Evolutionary conservation across 352 stramenopile species (phyloP).

Genomic region (Globisporangium canariense): DNA sequence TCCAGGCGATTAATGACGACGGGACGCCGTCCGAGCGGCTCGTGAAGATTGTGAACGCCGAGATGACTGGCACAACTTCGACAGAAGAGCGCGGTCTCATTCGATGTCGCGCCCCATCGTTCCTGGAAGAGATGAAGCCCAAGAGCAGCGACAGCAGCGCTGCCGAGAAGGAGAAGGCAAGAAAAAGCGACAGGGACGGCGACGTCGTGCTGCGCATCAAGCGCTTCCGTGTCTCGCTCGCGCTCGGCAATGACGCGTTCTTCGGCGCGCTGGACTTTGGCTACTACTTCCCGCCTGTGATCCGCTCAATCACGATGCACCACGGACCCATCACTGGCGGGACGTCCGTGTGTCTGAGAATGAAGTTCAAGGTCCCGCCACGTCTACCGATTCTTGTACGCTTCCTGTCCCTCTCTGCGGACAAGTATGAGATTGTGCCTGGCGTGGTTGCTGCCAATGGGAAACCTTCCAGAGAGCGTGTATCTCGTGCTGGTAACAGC

Average conservation of each 20-base stretch:
- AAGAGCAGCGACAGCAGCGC: not conserved
- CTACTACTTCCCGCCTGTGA: slow-evolving; percentile 54
- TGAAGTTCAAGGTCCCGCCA: slow-evolving; percentile 69
- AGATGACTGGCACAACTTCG: slow-evolving; percentile 13
- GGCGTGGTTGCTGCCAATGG: slow-evolving; percentile 12
- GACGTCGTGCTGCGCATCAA: slow-evolving; percentile 19
- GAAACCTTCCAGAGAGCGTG: slow-evolving; percentile 1
- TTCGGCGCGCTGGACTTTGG: slow-evolving; percentile 44
- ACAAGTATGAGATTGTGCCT: slow-evolving; percentile 18
- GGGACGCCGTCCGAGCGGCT: slow-evolving; percentile 18
- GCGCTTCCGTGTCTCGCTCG: slow-evolving; percentile 37
- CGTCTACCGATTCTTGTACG: slow-evolving; percentile 44
- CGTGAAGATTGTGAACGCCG: slow-evolving; percentile 32
- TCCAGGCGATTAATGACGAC: slow-evolving; percentile 39
- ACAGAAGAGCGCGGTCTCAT: slow-evolving; percentile 23
- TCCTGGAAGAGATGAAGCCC: slow-evolving; percentile 49
- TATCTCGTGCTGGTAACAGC: not conserved
- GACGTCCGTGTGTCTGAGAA: slow-evolving; percentile 48
- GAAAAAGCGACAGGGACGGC: slow-evolving; percentile 12
- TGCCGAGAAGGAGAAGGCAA: not conserved
- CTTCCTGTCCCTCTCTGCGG: slow-evolving; percentile 39
- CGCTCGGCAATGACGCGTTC: slow-evolving; percentile 42
- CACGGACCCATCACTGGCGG: slow-evolving; percentile 61
- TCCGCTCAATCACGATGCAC: slow-evolving; percentile 61
- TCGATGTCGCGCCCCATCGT: slow-evolving; percentile 44